These are phyloP conservation scores for Secale cereale DNA, from an alignment of 176 grass and related monocot genomes.

Conservation along the genomic window DNA sequence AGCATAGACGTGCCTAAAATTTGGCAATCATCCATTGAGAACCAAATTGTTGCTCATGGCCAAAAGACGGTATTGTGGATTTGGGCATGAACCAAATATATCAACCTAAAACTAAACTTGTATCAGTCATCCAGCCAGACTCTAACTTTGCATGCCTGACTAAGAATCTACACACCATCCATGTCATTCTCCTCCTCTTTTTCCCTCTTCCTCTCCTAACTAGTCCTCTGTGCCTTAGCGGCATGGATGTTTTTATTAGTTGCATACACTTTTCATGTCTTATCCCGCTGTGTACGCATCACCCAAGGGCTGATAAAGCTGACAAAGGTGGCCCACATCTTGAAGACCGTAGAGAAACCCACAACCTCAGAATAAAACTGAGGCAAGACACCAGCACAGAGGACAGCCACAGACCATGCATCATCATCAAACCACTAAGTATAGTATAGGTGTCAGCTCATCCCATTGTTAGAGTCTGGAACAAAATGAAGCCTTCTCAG, in stretches of 20 bases:
- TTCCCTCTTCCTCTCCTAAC: background rate
- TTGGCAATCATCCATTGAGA: background rate
- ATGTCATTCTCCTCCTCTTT: background rate
- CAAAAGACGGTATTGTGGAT: background rate
- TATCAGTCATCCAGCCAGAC: background rate
- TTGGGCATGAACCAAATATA: background rate
- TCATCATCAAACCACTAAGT: background rate
- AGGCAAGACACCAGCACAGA: background rate
- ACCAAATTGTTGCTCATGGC: background rate
- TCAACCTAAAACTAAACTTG: background rate
- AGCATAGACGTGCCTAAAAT: background rate
- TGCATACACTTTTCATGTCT: no score
- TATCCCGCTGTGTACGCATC: no score
- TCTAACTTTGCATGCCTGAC: background rate
- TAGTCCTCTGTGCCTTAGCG: background rate
- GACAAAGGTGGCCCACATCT: no score
- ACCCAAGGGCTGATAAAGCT: no score
- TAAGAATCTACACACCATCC: background rate
- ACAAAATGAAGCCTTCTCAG: no score
- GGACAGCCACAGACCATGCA: background rate
- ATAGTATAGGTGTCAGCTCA: background rate
- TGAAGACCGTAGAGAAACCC: no score
- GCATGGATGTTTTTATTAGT: background rate
- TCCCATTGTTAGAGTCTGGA: no score
- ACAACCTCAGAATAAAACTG: background rate